phyloP scores from a whole-genome alignment of 441 rosid species.

The Cnidoscolus chayamansa region DNA sequence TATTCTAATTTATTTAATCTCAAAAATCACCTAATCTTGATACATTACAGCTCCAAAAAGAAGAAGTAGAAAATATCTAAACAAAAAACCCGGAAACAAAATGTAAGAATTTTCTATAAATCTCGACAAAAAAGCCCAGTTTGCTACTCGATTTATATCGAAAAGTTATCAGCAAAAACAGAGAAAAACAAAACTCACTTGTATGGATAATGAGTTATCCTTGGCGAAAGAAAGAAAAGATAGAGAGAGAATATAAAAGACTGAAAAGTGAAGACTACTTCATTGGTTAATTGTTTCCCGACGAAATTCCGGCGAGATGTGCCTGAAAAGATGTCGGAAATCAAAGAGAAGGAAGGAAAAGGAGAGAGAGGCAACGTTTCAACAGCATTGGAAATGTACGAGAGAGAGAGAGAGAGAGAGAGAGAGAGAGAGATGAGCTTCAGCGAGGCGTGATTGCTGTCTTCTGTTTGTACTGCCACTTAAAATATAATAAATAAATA shows the following conservation, averaged over 20 bases:
- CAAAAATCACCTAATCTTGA: slow-evolving; percentile 17
- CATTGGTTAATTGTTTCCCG: slow-evolving; percentile 13
- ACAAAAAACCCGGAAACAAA: slow-evolving; percentile 24
- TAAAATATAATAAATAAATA: background rate
- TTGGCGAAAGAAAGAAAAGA: background rate
- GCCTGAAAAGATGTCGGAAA: slow-evolving; percentile 26
- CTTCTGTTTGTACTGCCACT: background rate
- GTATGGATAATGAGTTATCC: background rate
- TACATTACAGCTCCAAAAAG: slow-evolving; percentile 22
- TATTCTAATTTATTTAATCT: slow-evolving; percentile 16
- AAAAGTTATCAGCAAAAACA: background rate
- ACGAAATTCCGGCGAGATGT: slow-evolving; percentile 24
- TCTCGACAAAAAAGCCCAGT: background rate
- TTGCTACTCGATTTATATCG: slow-evolving; percentile 9
- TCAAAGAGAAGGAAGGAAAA: background rate
- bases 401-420: background rate
- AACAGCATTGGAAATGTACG: background rate
- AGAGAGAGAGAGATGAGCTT: slow-evolving; percentile 16
- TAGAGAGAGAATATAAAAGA: background rate
- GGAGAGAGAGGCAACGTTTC: background rate
- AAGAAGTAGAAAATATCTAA: slow-evolving; percentile 5
- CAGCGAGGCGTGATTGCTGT: slow-evolving; percentile 30
- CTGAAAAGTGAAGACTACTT: background rate
- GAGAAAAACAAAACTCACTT: background rate
- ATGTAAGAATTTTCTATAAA: slow-evolving; percentile 17